These are phyloP conservation scores for Balamuthia mandrillaris DNA, from an alignment of 208 protist genomes.

Conservation along the genomic window DNA sequence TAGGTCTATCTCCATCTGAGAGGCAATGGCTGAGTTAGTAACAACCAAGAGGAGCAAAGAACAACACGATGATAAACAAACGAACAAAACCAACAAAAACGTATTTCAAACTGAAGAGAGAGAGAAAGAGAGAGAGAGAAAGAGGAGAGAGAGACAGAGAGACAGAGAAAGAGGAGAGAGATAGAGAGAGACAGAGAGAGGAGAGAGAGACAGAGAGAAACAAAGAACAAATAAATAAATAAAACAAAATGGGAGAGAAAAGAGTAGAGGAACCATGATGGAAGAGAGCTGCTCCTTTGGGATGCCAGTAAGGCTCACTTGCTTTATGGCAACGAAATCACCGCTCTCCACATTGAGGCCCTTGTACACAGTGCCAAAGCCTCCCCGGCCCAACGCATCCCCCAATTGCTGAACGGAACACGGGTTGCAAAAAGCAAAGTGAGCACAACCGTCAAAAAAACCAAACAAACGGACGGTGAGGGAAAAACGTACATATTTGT, in stretches of 20 bases:
- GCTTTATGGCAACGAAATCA: conserved; percentile 74
- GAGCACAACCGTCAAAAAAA: no score
- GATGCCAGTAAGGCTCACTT: conserved; percentile 50
- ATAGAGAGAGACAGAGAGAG: no score
- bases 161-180: neutral
- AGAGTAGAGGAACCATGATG: neutral
- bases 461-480: no score
- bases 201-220: no score
- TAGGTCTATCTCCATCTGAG: conserved; percentile 68
- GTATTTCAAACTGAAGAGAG: neutral
- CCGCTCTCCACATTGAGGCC: conserved; percentile 64
- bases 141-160: neutral
- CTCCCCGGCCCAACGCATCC: conserved; percentile 59
- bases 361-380: conserved; percentile 71
- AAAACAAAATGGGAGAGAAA: neutral
- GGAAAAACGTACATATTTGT: no score
- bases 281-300: conserved; percentile 50
- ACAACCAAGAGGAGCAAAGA: neutral
- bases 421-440: no score
- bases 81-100: no score
- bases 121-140: neutral
- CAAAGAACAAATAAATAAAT: neutral
- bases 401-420: conserved; percentile 30
- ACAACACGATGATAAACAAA: neutral
- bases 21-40: neutral